Conservation (phyloP, 352 stramenopile genomes). For the Pythium sp. region DNA sequence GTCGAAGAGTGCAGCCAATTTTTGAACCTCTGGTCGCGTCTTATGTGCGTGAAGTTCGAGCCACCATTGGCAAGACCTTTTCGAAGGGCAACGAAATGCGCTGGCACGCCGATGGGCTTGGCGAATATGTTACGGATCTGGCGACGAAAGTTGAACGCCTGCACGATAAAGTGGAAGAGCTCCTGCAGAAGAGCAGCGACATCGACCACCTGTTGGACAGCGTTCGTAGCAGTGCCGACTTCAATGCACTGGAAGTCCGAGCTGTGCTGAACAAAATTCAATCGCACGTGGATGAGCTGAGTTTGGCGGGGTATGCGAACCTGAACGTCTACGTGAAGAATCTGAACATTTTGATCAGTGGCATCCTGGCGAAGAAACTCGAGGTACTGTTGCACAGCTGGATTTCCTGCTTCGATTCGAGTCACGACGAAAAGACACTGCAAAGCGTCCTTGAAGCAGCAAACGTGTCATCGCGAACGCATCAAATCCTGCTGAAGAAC, state of each 20-base stretch:
- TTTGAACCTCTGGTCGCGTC: slow-evolving; percentile 74
- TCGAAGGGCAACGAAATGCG: slow-evolving; percentile 87
- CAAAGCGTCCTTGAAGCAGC: slow-evolving; percentile 42
- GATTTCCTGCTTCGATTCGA: slow-evolving; percentile 61
- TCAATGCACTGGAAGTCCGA: slow-evolving; percentile 43
- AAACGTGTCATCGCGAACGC: slow-evolving; percentile 47
- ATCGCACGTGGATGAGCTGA: slow-evolving; percentile 93
- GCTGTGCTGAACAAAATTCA: slow-evolving; percentile 87
- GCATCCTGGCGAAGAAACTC: slow-evolving; percentile 82
- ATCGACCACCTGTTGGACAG: slow-evolving; percentile 91
- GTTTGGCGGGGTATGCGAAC: slow-evolving; percentile 93
- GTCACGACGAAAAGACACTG: slow-evolving; percentile 62
- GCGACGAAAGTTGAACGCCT: slow-evolving; percentile 93
- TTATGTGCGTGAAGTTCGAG: slow-evolving; percentile 81
- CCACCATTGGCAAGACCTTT: slow-evolving; percentile 88
- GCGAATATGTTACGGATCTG: slow-evolving; percentile 86
- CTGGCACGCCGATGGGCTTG: slow-evolving; percentile 85
- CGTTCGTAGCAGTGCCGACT: slow-evolving; percentile 60
- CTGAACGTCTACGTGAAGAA: slow-evolving; percentile 91
- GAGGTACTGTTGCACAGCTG: slow-evolving; percentile 60
- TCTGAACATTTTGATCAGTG: slow-evolving; percentile 86
- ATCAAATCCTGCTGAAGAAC: slow-evolving; percentile 96
- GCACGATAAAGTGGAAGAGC: slow-evolving; percentile 98
- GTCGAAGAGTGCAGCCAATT: slow-evolving; percentile 76
- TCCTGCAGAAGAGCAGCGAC: slow-evolving; percentile 91